Conservation (phyloP, 129 eudicot species). For the Artemisia argyi region DNA sequence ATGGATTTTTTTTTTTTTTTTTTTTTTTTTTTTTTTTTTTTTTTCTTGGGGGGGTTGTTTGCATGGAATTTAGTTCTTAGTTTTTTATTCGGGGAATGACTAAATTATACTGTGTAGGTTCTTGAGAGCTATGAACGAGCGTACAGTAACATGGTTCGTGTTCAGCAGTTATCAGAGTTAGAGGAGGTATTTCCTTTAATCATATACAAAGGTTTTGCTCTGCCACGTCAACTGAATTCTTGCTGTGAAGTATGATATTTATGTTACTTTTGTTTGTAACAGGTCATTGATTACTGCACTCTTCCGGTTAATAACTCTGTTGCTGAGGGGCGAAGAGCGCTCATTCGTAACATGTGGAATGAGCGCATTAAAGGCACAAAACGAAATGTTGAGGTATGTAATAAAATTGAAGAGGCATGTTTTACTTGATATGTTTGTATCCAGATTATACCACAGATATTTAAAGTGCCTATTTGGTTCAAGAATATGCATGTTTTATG, state of each 20-base stretch:
- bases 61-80: constrained; percentile 11
- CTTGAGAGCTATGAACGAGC: constrained; percentile 99
- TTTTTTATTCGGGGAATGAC: constrained; percentile 9
- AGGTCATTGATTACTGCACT: constrained; percentile 96
- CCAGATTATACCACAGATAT: constrained; percentile 3
- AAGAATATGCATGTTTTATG: not conserved
- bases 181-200: constrained; percentile 70
- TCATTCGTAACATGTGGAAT: constrained; percentile 98
- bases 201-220: not conserved
- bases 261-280: constrained; percentile 18
- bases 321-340: constrained; percentile 87
- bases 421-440: constrained; percentile 1
- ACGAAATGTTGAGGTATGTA: constrained; percentile 83
- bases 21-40: too few relatives aligned
- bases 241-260: not conserved
- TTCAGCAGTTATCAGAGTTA: constrained; percentile 93
- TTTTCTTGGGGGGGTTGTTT: too few relatives aligned
- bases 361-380: constrained; percentile 95
- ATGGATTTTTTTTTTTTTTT: too few relatives aligned
- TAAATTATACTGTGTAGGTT: constrained; percentile 48
- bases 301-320: constrained; percentile 74
- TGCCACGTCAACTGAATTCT: not conserved
- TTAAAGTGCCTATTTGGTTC: not conserved
- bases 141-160: constrained; percentile 96
- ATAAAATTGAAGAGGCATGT: not conserved